Conservation (phyloP, 768 basidiomycete species). For the Rubroboletus satanas region DNA sequence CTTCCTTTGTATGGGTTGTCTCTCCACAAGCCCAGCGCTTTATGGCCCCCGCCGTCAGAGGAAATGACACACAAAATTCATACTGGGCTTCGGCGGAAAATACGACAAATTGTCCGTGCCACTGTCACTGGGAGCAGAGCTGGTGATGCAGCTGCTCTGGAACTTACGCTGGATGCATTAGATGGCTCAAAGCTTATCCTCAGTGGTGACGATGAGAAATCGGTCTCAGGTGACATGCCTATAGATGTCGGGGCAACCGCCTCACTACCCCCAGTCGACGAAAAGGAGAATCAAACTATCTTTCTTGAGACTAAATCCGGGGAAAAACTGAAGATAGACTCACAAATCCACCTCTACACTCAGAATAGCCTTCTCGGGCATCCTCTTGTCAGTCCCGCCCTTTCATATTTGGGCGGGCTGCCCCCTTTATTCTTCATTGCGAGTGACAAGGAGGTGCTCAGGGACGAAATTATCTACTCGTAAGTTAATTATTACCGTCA, state of each 20-base stretch:
- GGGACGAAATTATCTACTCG: slow-evolving; percentile 91
- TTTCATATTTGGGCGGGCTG: slow-evolving; percentile 84
- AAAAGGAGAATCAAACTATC: slow-evolving; percentile 42
- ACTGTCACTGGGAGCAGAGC: slow-evolving; percentile 22
- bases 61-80: slow-evolving; percentile 58
- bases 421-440: slow-evolving; percentile 83
- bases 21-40: slow-evolving; percentile 70
- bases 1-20: slow-evolving; percentile 74
- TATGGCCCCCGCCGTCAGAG: slow-evolving; percentile 74
- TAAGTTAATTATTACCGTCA: slow-evolving; percentile 34
- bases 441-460: slow-evolving; percentile 85
- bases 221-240: slow-evolving; percentile 30
- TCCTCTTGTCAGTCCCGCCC: slow-evolving; percentile 78
- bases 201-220: slow-evolving; percentile 2
- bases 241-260: slow-evolving; percentile 49
- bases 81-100: slow-evolving; percentile 53
- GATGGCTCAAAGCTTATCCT: slow-evolving; percentile 8
- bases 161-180: slow-evolving; percentile 5
- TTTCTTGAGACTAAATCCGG: slow-evolving; percentile 44
- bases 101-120: slow-evolving; percentile 51
- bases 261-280: slow-evolving; percentile 38
- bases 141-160: not conserved
- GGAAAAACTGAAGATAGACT: slow-evolving; percentile 49
- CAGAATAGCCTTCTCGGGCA: slow-evolving; percentile 74
- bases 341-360: slow-evolving; percentile 85